A percentile compares a stretch with the other conserved stretches of the same genome.
phyloP scores from a whole-genome alignment of 768 basidiomycete species.

The Tulasnella sp. region DNA sequence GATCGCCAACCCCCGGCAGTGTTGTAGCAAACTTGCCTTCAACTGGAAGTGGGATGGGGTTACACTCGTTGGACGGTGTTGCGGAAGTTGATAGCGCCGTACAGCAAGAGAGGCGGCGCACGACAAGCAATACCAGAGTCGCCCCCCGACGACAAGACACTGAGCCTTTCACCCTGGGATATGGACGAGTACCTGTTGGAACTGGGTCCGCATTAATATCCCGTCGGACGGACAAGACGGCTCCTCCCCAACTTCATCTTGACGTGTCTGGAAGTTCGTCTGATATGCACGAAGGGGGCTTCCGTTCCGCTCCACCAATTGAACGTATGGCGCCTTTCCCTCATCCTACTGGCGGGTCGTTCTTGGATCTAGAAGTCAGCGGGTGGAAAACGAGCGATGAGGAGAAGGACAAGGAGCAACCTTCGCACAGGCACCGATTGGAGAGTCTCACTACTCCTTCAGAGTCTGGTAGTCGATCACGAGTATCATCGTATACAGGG shows the following conservation, averaged over 20 bases:
- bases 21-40: background rate
- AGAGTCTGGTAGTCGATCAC: background rate
- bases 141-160: background rate
- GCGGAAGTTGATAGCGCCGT: background rate
- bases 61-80: background rate
- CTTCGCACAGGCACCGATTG: background rate
- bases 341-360: background rate
- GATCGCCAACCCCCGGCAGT: background rate
- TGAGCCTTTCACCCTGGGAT: background rate
- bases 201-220: background rate
- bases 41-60: background rate
- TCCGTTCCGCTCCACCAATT: slow-evolving; percentile 5
- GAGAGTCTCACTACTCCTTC: background rate
- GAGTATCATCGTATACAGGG: slow-evolving; percentile 2
- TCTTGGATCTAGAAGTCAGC: slow-evolving; percentile 5
- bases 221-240: background rate
- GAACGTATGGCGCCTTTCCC: background rate
- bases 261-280: background rate
- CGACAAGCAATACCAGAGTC: background rate
- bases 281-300: background rate
- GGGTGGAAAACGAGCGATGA: background rate
- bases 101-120: background rate
- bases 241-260: background rate
- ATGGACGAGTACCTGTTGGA: background rate
- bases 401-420: background rate